phyloP scores from a whole-genome alignment of 768 basidiomycete species.

The Trichaptum fuscoviolaceum region DNA sequence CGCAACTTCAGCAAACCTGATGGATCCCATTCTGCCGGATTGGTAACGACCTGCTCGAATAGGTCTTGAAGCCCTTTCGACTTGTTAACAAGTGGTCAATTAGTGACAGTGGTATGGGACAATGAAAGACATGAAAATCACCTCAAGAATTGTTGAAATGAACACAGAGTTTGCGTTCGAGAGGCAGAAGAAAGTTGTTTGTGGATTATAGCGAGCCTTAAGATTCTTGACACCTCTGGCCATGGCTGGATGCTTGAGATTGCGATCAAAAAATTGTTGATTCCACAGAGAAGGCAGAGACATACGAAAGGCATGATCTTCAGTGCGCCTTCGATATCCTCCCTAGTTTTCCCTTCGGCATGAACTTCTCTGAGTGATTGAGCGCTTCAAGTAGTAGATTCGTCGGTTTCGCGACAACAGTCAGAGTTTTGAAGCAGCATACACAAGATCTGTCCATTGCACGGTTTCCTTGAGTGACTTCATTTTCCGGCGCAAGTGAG shows the following conservation, averaged over 20 bases:
- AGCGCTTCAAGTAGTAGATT: constrained; percentile 38
- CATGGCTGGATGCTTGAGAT: constrained; percentile 90
- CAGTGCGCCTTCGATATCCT: constrained; percentile 75
- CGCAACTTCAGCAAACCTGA: constrained; percentile 69
- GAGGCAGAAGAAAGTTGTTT: constrained; percentile 81
- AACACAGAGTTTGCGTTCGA: constrained; percentile 93
- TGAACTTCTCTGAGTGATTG: constrained; percentile 68
- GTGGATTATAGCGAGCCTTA: constrained; percentile 57
- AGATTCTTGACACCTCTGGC: constrained; percentile 77
- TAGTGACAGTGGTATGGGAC: constrained; percentile 3
- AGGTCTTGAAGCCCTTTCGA: constrained; percentile 65
- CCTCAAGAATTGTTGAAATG: constrained; percentile 86
- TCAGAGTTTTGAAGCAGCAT: constrained; percentile 22
- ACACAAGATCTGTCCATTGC: constrained; percentile 98
- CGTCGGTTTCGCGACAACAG: constrained; percentile 3
- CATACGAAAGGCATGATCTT: constrained; percentile 83
- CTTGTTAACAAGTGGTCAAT: constrained; percentile 30
- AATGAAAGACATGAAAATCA: constrained; percentile 19
- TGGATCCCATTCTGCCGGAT: constrained; percentile 80
- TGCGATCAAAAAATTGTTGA: not conserved
- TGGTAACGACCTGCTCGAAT: constrained; percentile 86
- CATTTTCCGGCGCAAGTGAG: constrained; percentile 80
- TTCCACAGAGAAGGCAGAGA: constrained; percentile 6
- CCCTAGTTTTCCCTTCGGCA: constrained; percentile 57
- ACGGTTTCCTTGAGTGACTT: constrained; percentile 52